These are phyloP conservation scores for Rheum nobile DNA, from an alignment of 148 eudicot genomes.

Conservation along the genomic window DNA sequence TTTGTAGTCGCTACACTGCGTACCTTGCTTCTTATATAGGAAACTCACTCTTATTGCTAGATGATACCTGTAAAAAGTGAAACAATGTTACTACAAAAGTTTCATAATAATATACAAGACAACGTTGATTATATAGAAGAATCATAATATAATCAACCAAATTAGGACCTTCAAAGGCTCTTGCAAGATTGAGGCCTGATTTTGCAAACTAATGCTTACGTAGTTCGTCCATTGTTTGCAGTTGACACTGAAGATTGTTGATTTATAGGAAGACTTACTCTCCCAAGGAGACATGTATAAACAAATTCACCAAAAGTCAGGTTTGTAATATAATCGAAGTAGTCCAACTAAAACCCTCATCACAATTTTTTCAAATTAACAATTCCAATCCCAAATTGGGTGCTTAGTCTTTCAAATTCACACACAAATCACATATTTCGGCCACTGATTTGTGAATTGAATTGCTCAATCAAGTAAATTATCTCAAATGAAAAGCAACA, in stretches of 20 bases:
- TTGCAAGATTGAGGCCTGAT: constrained; percentile 18
- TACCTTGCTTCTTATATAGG: constrained; percentile 57
- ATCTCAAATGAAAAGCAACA: not conserved
- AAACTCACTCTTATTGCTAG: constrained; percentile 41
- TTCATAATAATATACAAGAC: not conserved
- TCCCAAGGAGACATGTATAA: constrained; percentile 16
- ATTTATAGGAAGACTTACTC: constrained; percentile 18
- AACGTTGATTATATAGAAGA: not conserved
- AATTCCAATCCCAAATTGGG: not conserved
- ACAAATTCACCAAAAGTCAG: not conserved
- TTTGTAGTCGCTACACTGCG: constrained; percentile 5
- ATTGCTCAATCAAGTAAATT: not conserved
- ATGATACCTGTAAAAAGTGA: constrained; percentile 37
- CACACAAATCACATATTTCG: not conserved
- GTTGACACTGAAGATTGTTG: constrained; percentile 20
- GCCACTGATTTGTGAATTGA: not conserved
- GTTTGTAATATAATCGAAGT: not conserved
- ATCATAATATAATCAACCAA: constrained; percentile 1
- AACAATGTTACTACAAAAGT: not conserved
- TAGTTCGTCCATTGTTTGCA: constrained; percentile 13
- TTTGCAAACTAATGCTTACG: constrained; percentile 13
- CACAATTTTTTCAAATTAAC: not conserved
- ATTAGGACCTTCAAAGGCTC: constrained; percentile 31
- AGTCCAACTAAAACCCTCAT: not conserved
- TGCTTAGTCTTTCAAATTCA: not conserved